Evolutionary conservation across 129 eudicot species (phyloP).

Genomic region (Calendula officinalis): DNA sequence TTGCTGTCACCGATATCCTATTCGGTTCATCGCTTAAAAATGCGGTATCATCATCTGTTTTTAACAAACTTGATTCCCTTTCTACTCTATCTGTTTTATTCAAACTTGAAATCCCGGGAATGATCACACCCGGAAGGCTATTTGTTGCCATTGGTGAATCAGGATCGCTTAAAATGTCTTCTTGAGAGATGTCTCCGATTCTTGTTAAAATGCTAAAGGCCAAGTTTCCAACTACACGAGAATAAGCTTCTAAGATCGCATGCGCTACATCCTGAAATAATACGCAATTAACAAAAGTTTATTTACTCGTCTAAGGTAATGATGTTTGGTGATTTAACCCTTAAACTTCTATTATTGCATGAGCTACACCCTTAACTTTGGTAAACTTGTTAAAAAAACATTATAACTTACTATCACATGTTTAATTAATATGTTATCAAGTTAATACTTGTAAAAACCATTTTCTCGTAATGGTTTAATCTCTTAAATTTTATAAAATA

Average conservation of each 20-base stretch:
- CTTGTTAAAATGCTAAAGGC: slow-evolving; percentile 81
- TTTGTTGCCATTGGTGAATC: slow-evolving; percentile 58
- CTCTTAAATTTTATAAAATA: too few relatives aligned
- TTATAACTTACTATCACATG: too few relatives aligned
- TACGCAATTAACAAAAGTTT: background rate
- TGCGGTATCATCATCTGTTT: slow-evolving; percentile 31
- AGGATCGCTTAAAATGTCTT: slow-evolving; percentile 40
- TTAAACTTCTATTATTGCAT: too few relatives aligned
- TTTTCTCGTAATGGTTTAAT: too few relatives aligned
- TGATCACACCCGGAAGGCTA: slow-evolving; percentile 4
- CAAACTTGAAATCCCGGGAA: background rate
- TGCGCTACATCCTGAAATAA: slow-evolving; percentile 76
- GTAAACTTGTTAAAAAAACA: too few relatives aligned
- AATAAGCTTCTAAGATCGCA: slow-evolving; percentile 90
- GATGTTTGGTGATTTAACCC: too few relatives aligned
- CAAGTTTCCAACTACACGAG: slow-evolving; percentile 73
- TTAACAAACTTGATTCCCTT: slow-evolving; percentile 35
- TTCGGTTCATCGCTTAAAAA: slow-evolving; percentile 35
- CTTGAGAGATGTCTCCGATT: slow-evolving; percentile 78
- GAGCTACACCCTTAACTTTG: too few relatives aligned
- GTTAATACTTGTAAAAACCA: too few relatives aligned
- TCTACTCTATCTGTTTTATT: slow-evolving; percentile 52
- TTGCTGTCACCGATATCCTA: slow-evolving; percentile 39
- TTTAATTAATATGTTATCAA: too few relatives aligned
- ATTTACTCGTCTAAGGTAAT: background rate